A percentile compares a stretch with the other conserved stretches of the same genome.
Conservation (phyloP, 208 protist genomes). For the Herpetomonas tarakana region DNA sequence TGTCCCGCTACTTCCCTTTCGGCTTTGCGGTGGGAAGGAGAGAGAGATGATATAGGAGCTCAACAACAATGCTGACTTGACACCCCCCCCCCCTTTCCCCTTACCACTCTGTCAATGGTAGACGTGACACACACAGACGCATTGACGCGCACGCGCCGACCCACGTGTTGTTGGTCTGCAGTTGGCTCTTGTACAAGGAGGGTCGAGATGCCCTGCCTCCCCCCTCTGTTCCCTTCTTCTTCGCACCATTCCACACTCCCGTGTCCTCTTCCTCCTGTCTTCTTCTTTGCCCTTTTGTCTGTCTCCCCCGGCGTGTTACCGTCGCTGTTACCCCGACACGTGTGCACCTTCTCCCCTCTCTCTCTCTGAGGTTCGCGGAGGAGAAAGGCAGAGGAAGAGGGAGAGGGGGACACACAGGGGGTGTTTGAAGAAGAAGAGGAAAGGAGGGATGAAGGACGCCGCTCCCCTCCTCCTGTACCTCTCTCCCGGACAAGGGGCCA, state of each 20-base stretch:
- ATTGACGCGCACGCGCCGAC: not conserved
- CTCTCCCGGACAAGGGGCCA: too few relatives aligned
- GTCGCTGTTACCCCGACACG: too few relatives aligned
- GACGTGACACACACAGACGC: too few relatives aligned
- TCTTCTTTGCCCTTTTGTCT: constrained; percentile 10
- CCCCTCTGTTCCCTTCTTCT: not conserved
- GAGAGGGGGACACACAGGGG: too few relatives aligned
- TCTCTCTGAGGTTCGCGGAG: too few relatives aligned
- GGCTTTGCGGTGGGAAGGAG: not conserved
- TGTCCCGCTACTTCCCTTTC: not conserved
- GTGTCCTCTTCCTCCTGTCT: not conserved
- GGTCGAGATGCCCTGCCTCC: not conserved
- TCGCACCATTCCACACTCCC: not conserved
- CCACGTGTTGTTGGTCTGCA: not conserved
- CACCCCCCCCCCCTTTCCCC: not conserved
- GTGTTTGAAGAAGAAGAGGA: too few relatives aligned
- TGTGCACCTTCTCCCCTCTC: not conserved
- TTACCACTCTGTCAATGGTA: not conserved
- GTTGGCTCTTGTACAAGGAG: not conserved
- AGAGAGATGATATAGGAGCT: too few relatives aligned
- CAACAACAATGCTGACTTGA: not conserved
- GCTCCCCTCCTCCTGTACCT: constrained; percentile 3
- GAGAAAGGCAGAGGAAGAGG: too few relatives aligned
- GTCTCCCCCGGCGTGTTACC: not conserved
- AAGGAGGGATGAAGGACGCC: too few relatives aligned